phyloP scores from a whole-genome alignment of 2,329 filamentous ascomycete genomes.

The Leptographium radiaticola region DNA sequence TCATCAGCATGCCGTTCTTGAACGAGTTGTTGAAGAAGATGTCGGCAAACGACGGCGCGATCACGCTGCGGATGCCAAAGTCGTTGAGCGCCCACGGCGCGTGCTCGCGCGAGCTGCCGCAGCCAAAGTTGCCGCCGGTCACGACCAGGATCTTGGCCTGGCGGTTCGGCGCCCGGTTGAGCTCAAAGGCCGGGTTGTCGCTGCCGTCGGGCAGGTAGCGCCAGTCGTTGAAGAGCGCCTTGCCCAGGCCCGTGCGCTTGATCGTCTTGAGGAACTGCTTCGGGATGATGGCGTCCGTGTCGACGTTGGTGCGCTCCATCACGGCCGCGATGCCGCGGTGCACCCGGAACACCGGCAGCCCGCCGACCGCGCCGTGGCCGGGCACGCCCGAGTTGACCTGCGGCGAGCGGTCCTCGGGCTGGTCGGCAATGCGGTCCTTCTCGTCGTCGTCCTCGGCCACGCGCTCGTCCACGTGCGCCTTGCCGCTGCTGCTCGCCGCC shows the following conservation, averaged over 20 bases:
- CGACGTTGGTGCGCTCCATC: slow-evolving; percentile 78
- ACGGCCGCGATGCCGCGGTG: slow-evolving; percentile 82
- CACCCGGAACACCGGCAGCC: slow-evolving; percentile 71
- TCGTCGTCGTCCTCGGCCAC: slow-evolving; percentile 37
- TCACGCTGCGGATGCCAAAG: slow-evolving; percentile 89
- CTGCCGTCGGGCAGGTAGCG: slow-evolving; percentile 62
- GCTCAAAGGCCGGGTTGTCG: slow-evolving; percentile 70
- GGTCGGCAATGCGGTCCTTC: slow-evolving; percentile 39
- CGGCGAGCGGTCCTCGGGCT: slow-evolving; percentile 47
- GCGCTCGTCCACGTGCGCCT: slow-evolving; percentile 39
- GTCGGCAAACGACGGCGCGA: slow-evolving; percentile 74
- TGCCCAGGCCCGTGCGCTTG: slow-evolving; percentile 87
- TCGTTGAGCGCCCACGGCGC: slow-evolving; percentile 94
- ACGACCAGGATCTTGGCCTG: slow-evolving; percentile 79
- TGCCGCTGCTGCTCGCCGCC: slow-evolving; percentile 10
- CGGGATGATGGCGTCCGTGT: slow-evolving; percentile 98
- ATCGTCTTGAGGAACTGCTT: slow-evolving; percentile 99
- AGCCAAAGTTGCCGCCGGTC: slow-evolving; percentile 90
- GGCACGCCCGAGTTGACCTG: slow-evolving; percentile 48
- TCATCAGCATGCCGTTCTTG: slow-evolving; percentile 97
- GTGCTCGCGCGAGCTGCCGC: slow-evolving; percentile 84
- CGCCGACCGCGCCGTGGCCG: slow-evolving; percentile 36
- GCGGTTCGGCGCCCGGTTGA: slow-evolving; percentile 83
- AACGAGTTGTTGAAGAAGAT: slow-evolving; percentile 99
- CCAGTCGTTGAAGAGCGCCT: slow-evolving; percentile 74